Evolutionary conservation across 2,329 filamentous ascomycete genomes (phyloP).

Genomic region (Sporothrix pseudoabietina): DNA sequence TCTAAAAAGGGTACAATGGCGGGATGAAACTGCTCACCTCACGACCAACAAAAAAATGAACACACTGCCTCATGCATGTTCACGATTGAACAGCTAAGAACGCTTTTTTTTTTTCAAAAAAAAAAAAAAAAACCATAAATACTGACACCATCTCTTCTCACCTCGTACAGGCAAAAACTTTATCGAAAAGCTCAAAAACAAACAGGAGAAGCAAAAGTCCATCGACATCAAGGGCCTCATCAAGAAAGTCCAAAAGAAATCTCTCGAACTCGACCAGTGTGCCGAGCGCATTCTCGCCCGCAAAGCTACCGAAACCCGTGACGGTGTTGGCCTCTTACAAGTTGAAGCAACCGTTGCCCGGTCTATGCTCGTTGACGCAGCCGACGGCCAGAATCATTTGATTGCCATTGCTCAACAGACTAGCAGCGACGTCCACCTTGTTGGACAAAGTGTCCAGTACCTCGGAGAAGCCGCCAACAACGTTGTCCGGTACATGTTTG

Average conservation of each 20-base stretch:
- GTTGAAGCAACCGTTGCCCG: not conserved
- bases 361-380: not conserved
- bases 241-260: conserved; percentile 26
- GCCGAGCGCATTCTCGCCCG: conserved; percentile 24
- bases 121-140: not conserved
- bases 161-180: conserved; percentile 17
- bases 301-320: not conserved
- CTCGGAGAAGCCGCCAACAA: not conserved
- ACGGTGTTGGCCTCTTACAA: not conserved
- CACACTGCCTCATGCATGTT: not conserved
- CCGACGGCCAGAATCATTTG: not conserved
- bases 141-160: not conserved
- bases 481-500: not conserved
- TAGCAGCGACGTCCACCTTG: not conserved
- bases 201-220: conserved; percentile 21
- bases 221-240: conserved; percentile 26
- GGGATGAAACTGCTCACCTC: not conserved
- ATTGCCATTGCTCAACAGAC: not conserved
- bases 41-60: not conserved
- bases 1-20: not conserved
- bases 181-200: conserved; percentile 22
- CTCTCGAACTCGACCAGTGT: conserved; percentile 26
- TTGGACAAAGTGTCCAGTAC: not conserved
- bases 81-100: not conserved
- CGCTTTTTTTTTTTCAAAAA: too few species aligned